Evolutionary conservation across 1,139 yeast species (phyloP).

Genomic region (Geotrichum histeridarum): DNA sequence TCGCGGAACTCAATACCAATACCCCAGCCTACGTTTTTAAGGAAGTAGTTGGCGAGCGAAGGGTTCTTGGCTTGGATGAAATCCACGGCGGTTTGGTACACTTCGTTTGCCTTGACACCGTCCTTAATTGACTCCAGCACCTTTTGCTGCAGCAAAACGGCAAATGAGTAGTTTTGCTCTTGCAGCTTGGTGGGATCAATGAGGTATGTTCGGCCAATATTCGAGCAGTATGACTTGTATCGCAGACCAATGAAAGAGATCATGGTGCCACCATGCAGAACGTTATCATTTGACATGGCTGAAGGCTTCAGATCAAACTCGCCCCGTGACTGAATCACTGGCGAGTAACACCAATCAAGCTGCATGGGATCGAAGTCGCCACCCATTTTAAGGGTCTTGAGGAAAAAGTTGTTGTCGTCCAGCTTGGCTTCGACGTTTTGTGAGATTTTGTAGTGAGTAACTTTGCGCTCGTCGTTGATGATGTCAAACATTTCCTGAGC

Average conservation of each 20-base stretch:
- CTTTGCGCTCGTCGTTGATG: conserved; percentile 79
- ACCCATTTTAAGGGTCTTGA: conserved; percentile 51
- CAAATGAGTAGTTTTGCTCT: conserved; percentile 73
- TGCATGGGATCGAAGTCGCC: conserved; percentile 69
- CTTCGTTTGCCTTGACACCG: conserved; percentile 61
- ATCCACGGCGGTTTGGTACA: conserved; percentile 59
- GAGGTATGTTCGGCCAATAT: conserved; percentile 79
- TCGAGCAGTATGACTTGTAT: conserved; percentile 85
- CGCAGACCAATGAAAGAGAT: conserved; percentile 80
- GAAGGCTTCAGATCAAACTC: conserved; percentile 80
- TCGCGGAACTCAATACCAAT: conserved; percentile 91
- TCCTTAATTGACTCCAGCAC: conserved; percentile 56
- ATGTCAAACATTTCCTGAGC: conserved; percentile 84
- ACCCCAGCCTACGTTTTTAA: conserved; percentile 83
- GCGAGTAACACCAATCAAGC: conserved; percentile 92
- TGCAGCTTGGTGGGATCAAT: conserved; percentile 83
- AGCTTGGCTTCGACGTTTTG: conserved; percentile 77
- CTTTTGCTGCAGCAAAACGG: conserved; percentile 54
- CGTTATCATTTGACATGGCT: conserved; percentile 66
- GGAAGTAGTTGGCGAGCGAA: conserved; percentile 57
- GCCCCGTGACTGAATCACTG: conserved; percentile 86
- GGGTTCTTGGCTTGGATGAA: conserved; percentile 54
- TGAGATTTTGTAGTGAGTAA: conserved; percentile 67
- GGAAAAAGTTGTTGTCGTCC: conserved; percentile 67
- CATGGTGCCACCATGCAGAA: conserved; percentile 72